Evolutionary conservation across 768 basidiomycete species (phyloP), one percentile per base, ranked within the genome.

Genomic region (Gelatoporia subvermispora): DNA sequence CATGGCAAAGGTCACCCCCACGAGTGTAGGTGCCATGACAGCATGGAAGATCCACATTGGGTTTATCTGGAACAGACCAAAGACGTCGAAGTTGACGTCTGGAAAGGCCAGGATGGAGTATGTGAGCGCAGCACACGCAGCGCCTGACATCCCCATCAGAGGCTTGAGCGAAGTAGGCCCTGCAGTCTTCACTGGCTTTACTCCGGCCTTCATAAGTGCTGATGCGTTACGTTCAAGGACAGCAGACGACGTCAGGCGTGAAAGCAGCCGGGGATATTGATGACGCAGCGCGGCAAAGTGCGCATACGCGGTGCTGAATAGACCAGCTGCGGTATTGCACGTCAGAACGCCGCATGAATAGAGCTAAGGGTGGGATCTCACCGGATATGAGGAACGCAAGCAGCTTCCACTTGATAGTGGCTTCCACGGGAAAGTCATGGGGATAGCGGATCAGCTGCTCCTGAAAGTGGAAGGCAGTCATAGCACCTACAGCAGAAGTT

Each of bases 1-100:
- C 92, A 92, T 94, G 16, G 93, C 90, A 24, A 90, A 75, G 45
- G 87, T 58, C 4, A 83, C 70, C 15, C 92, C 93, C 18, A 94
- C 59, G 0, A 84, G 61, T 65, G 95, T 93, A 16, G 91, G 55
- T 24, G 77, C 53, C 17, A 94, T 68, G 44, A 93, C 55, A 2
- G 79, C 84, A 4, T 77, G 77, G 16, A 93, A 83, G 28, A 86
- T 91, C 50, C 75, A 77, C 47, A 85, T 83, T n/a, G 93, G 92
- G 21, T 87, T 80, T 43, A 96, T 76, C 8, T 84, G 79, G 48
- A 85, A 75, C 41, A 78, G 75, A 55, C 95, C 84, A 51, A 92
- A 78, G 28, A 94, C 71, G 1, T 85, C 76, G 20, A 94, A 74
- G 53, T 85, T 76, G 0, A 85, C 78, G 36, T 87, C 82, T 0